Evolutionary conservation across 495 filamentous ascomycete species (phyloP).

Genomic region (Geoglossum glabrum): DNA sequence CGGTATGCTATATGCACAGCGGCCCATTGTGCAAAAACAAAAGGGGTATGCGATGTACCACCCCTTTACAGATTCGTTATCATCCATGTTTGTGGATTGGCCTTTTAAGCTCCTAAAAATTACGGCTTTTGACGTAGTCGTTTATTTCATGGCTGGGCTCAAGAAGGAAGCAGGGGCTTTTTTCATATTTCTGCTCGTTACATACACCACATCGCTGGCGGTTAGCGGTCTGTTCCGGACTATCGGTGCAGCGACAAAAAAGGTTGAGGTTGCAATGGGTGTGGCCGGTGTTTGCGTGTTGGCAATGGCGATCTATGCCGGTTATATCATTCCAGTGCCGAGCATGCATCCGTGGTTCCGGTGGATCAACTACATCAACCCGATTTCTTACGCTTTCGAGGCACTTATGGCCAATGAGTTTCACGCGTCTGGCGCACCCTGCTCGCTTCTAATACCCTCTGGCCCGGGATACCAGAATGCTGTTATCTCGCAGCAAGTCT

Average conservation of each 20-base stretch:
- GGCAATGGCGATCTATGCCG: slow-evolving; percentile 58
- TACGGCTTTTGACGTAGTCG: slow-evolving; percentile 47
- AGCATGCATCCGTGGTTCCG: slow-evolving; percentile 67
- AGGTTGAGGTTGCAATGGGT: slow-evolving; percentile 44
- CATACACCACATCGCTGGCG: slow-evolving; percentile 41
- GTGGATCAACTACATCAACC: slow-evolving; percentile 62
- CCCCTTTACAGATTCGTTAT: slow-evolving; percentile 58
- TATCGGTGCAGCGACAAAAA: slow-evolving; percentile 40
- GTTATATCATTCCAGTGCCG: slow-evolving; percentile 51
- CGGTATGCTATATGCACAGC: slow-evolving; percentile 44
- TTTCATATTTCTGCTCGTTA: slow-evolving; percentile 53
- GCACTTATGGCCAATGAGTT: slow-evolving; percentile 32
- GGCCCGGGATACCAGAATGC: neutral
- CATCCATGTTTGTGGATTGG: slow-evolving; percentile 55
- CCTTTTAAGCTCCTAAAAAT: slow-evolving; percentile 54
- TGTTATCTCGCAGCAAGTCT: slow-evolving; percentile 12
- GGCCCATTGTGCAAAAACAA: slow-evolving; percentile 65
- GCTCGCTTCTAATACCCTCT: slow-evolving; percentile 4
- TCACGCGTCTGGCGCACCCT: slow-evolving; percentile 28
- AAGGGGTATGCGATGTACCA: slow-evolving; percentile 63
- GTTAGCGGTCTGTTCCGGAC: slow-evolving; percentile 67
- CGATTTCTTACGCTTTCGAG: slow-evolving; percentile 53
- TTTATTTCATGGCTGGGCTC: slow-evolving; percentile 55
- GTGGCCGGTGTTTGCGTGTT: slow-evolving; percentile 43
- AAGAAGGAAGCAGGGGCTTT: slow-evolving; percentile 54